phyloP scores from a whole-genome alignment of 2,329 filamentous ascomycete genomes.

The Teratosphaeria nubilosa region DNA sequence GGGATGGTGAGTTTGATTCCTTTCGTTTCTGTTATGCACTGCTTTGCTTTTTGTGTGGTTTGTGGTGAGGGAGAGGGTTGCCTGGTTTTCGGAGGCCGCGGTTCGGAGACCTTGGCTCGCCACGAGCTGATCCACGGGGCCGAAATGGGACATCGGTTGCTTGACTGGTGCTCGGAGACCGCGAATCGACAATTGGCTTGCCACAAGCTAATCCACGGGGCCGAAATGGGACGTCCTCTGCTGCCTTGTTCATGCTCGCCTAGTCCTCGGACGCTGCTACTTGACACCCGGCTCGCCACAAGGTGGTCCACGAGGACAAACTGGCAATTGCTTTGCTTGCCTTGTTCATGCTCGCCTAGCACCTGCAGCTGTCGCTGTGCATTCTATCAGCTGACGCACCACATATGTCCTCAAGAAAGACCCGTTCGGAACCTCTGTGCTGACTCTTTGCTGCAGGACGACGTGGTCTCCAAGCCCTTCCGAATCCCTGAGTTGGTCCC shows the following conservation, averaged over 20 bases:
- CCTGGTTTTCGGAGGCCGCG: no score
- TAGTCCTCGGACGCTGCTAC: no score
- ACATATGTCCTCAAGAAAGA: background rate
- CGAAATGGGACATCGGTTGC: no score
- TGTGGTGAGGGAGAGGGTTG: no score
- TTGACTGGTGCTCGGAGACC: no score
- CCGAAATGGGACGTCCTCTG: no score
- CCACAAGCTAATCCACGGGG: no score
- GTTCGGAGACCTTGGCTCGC: no score
- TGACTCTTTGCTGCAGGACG: slow-evolving; percentile 28
- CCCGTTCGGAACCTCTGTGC: background rate
- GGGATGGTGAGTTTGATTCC: slow-evolving; percentile 46
- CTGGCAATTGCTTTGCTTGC: background rate
- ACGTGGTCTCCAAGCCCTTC: slow-evolving; percentile 43
- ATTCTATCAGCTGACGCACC: background rate
- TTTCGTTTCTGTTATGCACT: background rate
- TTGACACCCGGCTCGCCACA: background rate
- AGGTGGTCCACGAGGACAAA: background rate
- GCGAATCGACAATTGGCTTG: no score
- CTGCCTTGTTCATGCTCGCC: no score
- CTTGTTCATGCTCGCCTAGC: background rate
- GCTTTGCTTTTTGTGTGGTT: background rate
- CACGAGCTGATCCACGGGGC: no score
- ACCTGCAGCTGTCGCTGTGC: background rate
- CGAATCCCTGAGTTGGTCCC: slow-evolving; percentile 40